phyloP scores from a whole-genome alignment of 169 alveolate species.

The Eimeria praecox region DNA sequence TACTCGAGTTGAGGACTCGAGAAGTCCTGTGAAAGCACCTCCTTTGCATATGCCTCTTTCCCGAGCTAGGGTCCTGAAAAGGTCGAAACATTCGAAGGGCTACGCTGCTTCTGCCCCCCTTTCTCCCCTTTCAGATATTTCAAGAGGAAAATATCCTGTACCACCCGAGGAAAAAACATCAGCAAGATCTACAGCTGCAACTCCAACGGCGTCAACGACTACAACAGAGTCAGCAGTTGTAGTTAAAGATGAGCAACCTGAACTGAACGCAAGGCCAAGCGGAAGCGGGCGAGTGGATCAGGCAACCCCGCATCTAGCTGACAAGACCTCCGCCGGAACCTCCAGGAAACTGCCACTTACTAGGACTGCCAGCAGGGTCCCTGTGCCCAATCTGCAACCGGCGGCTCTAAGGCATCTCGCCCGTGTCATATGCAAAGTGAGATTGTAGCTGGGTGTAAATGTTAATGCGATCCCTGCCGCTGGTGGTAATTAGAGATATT shows the following conservation, averaged over 20 bases:
- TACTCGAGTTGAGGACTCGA: neutral
- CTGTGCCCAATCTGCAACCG: neutral
- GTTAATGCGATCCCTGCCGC: neutral
- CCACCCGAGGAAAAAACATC: neutral
- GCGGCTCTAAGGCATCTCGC: conserved; percentile 63
- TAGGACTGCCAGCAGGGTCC: neutral
- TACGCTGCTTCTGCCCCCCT: neutral
- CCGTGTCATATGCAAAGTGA: conserved; percentile 30
- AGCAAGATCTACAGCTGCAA: neutral
- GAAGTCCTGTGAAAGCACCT: neutral
- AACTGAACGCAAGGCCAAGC: neutral
- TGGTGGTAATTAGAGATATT: neutral
- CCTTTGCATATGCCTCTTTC: neutral
- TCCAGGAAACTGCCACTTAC: neutral
- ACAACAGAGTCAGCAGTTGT: neutral
- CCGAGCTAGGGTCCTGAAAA: neutral
- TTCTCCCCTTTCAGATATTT: neutral
- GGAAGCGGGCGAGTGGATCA: neutral
- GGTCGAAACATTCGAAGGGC: neutral
- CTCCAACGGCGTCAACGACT: neutral
- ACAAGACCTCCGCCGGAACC: neutral
- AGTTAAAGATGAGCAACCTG: neutral
- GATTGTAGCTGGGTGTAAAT: neutral
- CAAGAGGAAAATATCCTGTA: neutral
- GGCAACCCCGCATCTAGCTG: neutral